Evolutionary conservation across 2,329 filamentous ascomycete genomes (phyloP).

Genomic region (Colletotrichum acutatum): DNA sequence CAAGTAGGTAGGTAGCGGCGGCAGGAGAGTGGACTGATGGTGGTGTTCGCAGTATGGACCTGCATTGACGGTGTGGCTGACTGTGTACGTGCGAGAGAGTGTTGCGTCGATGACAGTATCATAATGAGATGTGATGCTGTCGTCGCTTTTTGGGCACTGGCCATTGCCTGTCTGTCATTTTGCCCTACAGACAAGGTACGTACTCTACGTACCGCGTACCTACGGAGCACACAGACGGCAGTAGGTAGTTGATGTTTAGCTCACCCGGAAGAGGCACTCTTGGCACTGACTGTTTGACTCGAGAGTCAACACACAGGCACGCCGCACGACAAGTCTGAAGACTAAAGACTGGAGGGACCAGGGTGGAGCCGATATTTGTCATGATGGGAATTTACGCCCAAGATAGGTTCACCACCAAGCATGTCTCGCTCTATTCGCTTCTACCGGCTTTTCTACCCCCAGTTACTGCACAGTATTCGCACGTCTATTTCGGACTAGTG

Average conservation of each 20-base stretch:
- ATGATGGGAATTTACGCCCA: neutral
- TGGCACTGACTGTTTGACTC: neutral
- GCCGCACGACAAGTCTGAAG: no score
- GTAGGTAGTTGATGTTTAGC: neutral
- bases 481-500: neutral
- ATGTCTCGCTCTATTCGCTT: neutral
- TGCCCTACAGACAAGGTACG: neutral
- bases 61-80: neutral
- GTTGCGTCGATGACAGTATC: neutral
- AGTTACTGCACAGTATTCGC: neutral
- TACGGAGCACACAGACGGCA: no score
- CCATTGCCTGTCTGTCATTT: neutral
- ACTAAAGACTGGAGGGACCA: neutral
- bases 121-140: neutral
- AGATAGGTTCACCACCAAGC: neutral
- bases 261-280: neutral
- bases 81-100: neutral
- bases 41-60: neutral
- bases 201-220: no score
- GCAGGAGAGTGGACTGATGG: neutral
- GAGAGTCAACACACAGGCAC: neutral
- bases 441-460: neutral
- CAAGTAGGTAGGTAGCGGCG: neutral
- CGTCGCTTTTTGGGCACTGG: neutral
- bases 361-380: slow-evolving; percentile 16